These are phyloP conservation scores for Beta vulgaris DNA, from an alignment of 148 eudicot species.

Conservation along the genomic window DNA sequence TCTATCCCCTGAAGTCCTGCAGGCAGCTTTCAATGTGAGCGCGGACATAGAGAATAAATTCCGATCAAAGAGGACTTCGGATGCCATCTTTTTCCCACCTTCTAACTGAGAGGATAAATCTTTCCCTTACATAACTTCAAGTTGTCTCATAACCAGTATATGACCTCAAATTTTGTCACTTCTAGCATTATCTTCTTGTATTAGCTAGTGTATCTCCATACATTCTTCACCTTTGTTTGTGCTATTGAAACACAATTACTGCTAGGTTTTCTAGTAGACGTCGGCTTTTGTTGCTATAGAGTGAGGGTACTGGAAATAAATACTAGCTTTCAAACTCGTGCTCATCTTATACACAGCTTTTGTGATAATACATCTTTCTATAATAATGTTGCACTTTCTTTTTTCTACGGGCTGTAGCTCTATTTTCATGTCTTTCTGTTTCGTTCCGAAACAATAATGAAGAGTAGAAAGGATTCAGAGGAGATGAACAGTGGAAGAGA, in stretches of 20 bases:
- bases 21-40: conserved; percentile 13
- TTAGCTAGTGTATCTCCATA: background rate
- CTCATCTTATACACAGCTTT: background rate
- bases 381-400: background rate
- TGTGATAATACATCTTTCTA: background rate
- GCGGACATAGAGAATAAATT: conserved; percentile 8
- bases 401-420: no score
- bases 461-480: no score
- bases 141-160: background rate
- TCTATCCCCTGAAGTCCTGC: conserved; percentile 5
- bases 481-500: no score
- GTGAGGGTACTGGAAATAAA: background rate
- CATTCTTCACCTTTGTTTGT: background rate
- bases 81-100: conserved; percentile 12
- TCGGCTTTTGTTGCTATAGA: background rate
- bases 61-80: conserved; percentile 13
- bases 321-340: background rate
- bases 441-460: no score
- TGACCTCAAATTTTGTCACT: background rate
- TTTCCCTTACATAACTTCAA: background rate
- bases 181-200: background rate
- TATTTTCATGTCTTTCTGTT: no score
- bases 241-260: background rate
- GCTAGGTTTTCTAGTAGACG: background rate
- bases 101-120: conserved; percentile 2